Base-by-base conservation (phyloP, 1,139 yeast genomes). In the Taphrina confusa region DNA sequence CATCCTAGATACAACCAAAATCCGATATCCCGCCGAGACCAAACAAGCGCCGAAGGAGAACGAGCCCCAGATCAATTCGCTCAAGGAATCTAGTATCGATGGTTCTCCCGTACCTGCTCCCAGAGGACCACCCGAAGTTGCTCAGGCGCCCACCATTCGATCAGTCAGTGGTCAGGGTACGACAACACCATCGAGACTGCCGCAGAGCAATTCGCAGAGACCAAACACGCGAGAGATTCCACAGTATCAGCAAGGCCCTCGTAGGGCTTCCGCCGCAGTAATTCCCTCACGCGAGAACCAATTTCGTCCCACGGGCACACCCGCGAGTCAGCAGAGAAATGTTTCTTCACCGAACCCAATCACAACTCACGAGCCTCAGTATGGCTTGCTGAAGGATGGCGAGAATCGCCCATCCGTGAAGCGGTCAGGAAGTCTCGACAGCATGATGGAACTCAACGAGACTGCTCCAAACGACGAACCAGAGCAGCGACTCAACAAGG, bases 1-100 rank as follows among this genome's bases (percentile, higher is more conserved):
- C 63, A 70, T 75, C 5, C 70, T 76, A 18, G 78, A 76, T 61
- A 75, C 77, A 9, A 65, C 73, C 14, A 57, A 62, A 31, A 67
- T 67, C 16, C 58, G 63, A 23, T 67, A 65, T 42, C 69, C 69
- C 1, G 57, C 63, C 4, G 68, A 64, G 16, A 36, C 57, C 2
- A 30, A 25, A 16, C n/a, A 20, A 0, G 28, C 34, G 9, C n/a
- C n/a, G 25, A 18, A 47, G 20, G 23, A 28, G 31, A 5, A 6
- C 2, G 52, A 33, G 8, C 11, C 25, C 2, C 46, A 18, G 27
- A 5, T 16, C n/a, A 47, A 47, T 47, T 40, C 18, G 12, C n/a
- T 47, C 18, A 31, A 47, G 52, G 16, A 22, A 8, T 14, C 6
- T 11, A 23, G 20, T 6, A 9, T 42, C 31, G 31, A 42, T 27